phyloP scores from a whole-genome alignment of 139 green algal genomes.

The Chlorella sp. region DNA sequence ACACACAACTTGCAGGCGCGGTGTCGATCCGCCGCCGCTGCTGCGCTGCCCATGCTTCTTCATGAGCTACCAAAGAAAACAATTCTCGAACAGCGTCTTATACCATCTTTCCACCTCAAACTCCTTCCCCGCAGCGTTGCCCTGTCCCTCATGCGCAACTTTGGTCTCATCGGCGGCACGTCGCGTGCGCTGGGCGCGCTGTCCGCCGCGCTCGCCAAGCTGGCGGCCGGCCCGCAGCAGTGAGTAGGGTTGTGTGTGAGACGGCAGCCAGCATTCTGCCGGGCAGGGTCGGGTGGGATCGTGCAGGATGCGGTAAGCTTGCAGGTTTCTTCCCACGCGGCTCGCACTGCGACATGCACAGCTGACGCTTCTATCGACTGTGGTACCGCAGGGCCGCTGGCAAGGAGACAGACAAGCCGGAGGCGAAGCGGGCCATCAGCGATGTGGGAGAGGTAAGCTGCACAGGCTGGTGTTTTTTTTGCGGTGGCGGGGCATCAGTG shows the following conservation, averaged over 20 bases:
- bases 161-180: conserved; percentile 58
- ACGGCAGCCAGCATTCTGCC: too few relatives aligned
- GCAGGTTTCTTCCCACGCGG: background rate
- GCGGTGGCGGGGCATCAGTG: too few relatives aligned
- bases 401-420: background rate
- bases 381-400: background rate
- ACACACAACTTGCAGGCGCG: too few relatives aligned
- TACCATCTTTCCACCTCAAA: background rate
- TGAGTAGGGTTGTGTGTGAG: too few relatives aligned
- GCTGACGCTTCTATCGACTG: too few relatives aligned
- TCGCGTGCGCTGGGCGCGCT: conserved; percentile 54
- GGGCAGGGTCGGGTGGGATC: background rate
- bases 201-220: conserved; percentile 47
- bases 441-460: too few relatives aligned
- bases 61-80: background rate
- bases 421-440: background rate
- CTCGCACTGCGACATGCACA: background rate
- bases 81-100: too few relatives aligned
- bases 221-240: conserved; percentile 3
- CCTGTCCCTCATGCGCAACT: conserved; percentile 54
- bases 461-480: too few relatives aligned
- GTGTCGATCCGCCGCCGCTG: background rate
- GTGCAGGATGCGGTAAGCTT: background rate
- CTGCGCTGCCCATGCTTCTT: background rate
- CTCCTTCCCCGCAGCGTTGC: conserved; percentile 5